Evolutionary conservation across 1,284 basidiomycete genomes (phyloP), one percentile per base, ranked within the genome.

Genomic region (Moesziomyces antarcticus): DNA sequence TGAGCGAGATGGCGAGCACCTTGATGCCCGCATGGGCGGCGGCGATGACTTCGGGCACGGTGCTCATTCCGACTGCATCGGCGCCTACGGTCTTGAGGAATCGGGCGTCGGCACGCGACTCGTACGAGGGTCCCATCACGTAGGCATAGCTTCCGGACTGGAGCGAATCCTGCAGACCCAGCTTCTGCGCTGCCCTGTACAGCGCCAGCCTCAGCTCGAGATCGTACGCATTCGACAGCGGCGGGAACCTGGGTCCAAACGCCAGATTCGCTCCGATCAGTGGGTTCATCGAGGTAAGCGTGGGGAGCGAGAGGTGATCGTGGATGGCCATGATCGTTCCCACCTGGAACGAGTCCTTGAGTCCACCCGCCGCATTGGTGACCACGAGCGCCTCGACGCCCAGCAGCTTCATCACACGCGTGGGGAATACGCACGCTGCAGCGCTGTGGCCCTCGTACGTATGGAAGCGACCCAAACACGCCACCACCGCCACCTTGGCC

Each of bases 61-160:
- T 94, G 73, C 91, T 92, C 92, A 94, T 93, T 3, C 92, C 92
- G 2, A 93, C 92, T 9, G 93, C 91, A 77, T 93, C 92, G 18
- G 76, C 78, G 13, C 78, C 78, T 8, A 66, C 65, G 11, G 33
- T 43, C 9, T 67, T 63, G 7, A 80, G 50, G 48, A 78, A 77
- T 4, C 48, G 41, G 9, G 72, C 76, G 33, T 80, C 78, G 18
- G 75, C 75, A 7, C 78, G 89, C 0, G 91, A 91, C 85, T 94
- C 93, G 82, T 93, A 94, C 5, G 91, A 91, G 1, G 92, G 92
- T 1, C 81, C 81, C 25, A 89, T 88, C 42, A 94, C 93, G 91
- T 92, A 93, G 5, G 92, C 92, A 75, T 94, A 94, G 0, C 88
- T 90, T 0, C 92, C 92, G 8, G 59, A 57, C 1, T 44, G n/a